Evolutionary conservation across 140 eudicot genomes (phyloP).

Genomic region (Erigeron philadelphicus): DNA sequence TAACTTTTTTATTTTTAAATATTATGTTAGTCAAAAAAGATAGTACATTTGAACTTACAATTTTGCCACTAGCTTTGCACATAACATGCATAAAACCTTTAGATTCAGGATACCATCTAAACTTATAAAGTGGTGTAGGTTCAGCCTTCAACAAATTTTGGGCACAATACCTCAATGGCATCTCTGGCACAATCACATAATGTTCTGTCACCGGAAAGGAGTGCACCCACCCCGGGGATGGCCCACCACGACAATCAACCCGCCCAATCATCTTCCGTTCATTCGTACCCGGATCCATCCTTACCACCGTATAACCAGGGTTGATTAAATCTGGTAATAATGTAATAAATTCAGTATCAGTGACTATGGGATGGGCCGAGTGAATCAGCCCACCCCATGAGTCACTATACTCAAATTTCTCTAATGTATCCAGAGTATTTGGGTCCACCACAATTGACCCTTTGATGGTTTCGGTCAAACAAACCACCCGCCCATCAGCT

Average conservation of each 20-base stretch:
- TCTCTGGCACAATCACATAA: slow-evolving; percentile 87
- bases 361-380: slow-evolving; percentile 94
- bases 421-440: slow-evolving; percentile 64
- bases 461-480: slow-evolving; percentile 81
- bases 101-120: slow-evolving; percentile 86
- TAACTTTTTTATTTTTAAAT: no score
- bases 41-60: slow-evolving; percentile 42
- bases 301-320: slow-evolving; percentile 75
- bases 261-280: slow-evolving; percentile 79
- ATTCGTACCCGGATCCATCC: slow-evolving; percentile 76
- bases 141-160: slow-evolving; percentile 77
- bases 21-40: no score
- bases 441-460: slow-evolving; percentile 88
- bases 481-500: slow-evolving; percentile 84
- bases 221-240: slow-evolving; percentile 93
- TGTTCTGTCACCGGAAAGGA: slow-evolving; percentile 94
- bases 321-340: slow-evolving; percentile 71
- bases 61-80: slow-evolving; percentile 86
- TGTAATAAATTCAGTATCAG: slow-evolving; percentile 64
- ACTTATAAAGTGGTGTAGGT: slow-evolving; percentile 92
- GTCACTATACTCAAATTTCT: slow-evolving; percentile 71
- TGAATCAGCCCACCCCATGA: slow-evolving; percentile 63
- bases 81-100: slow-evolving; percentile 89
- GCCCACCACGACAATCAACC: slow-evolving; percentile 81
- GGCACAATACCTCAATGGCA: slow-evolving; percentile 93